Evolutionary conservation across 164 flowering plant genomes (phyloP), one percentile per base, ranked within the genome.

Genomic region (Akebia trifoliata): DNA sequence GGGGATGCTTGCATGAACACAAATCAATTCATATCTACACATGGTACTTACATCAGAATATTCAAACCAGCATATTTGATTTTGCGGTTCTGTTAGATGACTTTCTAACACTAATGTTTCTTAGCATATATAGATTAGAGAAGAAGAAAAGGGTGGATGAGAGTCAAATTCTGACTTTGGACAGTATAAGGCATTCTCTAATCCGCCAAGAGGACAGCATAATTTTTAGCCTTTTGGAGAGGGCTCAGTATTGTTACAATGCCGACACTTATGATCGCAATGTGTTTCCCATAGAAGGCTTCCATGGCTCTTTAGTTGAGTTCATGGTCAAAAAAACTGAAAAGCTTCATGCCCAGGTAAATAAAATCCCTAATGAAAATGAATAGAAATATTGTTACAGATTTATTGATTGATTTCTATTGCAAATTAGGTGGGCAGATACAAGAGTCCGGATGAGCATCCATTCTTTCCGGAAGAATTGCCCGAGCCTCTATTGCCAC

Each of bases 201-300:
- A 83, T 93, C 31, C 78, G 82, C 15, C 99, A 90, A 71, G 99
- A 93, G 75, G 99, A 90, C 47, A 93, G 94, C 73, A 90, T 90
- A 15, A 87, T 93, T 60, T 93, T 78, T 68, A 60, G 87, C 76
- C 94, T 90, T 35, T 58, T 90, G 54, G 99, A 87, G 78, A 82
- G 99, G 69, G 79, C 96, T 54, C 95, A 84, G 42, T 81, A 81
- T 61, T 73, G 85, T 68, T 81, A 74, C 55, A 90, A 93, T 73
- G 75, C 74, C 1, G 83, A 80, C 34, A 75, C 94, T 17, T 93
- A 93, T 59, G 84, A 84, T 49, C 74, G 73, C 17, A 66, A 74
- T 62, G 78, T 79, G 22, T 81, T 89, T 48, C 18, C 74, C 54
- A 71, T 82, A 73, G 83, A 81, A 52, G 94, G 86, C 1, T 84